These are phyloP conservation scores for Mastigamoeba balamuthi DNA, from an alignment of 78 protist species.

Conservation along the genomic window DNA sequence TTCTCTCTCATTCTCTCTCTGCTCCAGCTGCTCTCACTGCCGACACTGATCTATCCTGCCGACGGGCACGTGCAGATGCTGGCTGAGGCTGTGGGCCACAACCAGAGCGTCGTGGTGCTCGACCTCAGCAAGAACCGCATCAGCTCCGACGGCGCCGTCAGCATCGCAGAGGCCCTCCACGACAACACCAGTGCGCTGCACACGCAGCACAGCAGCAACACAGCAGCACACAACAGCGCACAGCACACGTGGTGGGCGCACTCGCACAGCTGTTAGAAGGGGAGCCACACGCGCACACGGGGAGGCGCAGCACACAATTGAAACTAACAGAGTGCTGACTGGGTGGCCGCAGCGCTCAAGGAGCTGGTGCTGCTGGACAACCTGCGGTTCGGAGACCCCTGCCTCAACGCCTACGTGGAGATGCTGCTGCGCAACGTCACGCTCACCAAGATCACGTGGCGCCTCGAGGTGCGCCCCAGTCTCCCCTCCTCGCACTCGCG, in stretches of 20 bases:
- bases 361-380: not conserved
- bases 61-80: too few relatives aligned
- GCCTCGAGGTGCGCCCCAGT: not conserved
- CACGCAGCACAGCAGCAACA: too few relatives aligned
- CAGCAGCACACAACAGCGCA: too few relatives aligned
- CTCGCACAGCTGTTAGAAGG: not conserved
- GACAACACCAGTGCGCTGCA: not conserved
- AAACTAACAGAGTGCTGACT: too few relatives aligned
- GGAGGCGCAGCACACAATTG: too few relatives aligned
- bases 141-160: not conserved
- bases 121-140: not conserved
- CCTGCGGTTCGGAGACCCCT: not conserved
- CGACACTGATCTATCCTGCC: too few relatives aligned
- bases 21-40: too few relatives aligned
- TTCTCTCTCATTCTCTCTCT: too few relatives aligned
- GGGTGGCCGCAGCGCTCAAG: not conserved
- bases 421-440: not conserved
- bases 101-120: not conserved
- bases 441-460: not conserved
- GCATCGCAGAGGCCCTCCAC: not conserved
- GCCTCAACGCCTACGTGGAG: not conserved
- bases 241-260: too few relatives aligned
- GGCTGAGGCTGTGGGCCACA: not conserved
- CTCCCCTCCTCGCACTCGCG: not conserved
- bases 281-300: too few relatives aligned